Conservation (phyloP, 2,329 filamentous ascomycete genomes). For the Colletotrichum incanum region DNA sequence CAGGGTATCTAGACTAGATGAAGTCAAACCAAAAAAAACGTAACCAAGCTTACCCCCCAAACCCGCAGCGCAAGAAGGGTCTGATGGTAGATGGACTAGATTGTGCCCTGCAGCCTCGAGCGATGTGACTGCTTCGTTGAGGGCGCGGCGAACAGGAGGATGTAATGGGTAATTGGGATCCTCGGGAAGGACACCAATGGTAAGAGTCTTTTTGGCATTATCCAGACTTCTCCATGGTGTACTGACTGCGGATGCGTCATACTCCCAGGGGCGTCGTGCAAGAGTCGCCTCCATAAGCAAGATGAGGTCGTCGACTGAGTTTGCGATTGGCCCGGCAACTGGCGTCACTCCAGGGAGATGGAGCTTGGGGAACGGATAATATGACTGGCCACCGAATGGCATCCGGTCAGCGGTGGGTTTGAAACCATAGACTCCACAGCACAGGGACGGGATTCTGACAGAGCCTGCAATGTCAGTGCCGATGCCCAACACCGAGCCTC, state of each 20-base stretch:
- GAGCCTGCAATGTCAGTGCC: slow-evolving; percentile 62
- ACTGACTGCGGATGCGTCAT: slow-evolving; percentile 59
- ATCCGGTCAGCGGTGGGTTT: slow-evolving; percentile 54
- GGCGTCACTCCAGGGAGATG: slow-evolving; percentile 52
- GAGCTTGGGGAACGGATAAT: slow-evolving; percentile 27
- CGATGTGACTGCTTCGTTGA: slow-evolving; percentile 57
- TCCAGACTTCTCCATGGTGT: slow-evolving; percentile 61
- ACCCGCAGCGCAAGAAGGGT: slow-evolving; percentile 51
- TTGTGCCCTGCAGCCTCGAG: slow-evolving; percentile 62
- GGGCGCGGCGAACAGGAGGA: slow-evolving; percentile 63
- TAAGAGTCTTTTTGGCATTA: slow-evolving; percentile 50
- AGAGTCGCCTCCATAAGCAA: slow-evolving; percentile 60
- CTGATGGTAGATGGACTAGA: slow-evolving; percentile 54
- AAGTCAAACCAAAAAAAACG: slow-evolving; percentile 57
- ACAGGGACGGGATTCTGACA: slow-evolving; percentile 60
- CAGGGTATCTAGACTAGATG: slow-evolving; percentile 52
- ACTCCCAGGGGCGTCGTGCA: slow-evolving; percentile 58
- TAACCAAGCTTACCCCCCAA: slow-evolving; percentile 53
- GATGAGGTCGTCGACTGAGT: slow-evolving; percentile 56
- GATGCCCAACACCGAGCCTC: slow-evolving; percentile 59
- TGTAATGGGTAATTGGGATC: slow-evolving; percentile 65
- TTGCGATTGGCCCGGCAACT: slow-evolving; percentile 60
- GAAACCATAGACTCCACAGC: slow-evolving; percentile 61
- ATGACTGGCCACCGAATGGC: slow-evolving; percentile 45
- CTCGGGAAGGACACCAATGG: slow-evolving; percentile 64